Base-by-base conservation (phyloP, 495 filamentous ascomycete genomes). In the Aspergillus cristatus region DNA sequence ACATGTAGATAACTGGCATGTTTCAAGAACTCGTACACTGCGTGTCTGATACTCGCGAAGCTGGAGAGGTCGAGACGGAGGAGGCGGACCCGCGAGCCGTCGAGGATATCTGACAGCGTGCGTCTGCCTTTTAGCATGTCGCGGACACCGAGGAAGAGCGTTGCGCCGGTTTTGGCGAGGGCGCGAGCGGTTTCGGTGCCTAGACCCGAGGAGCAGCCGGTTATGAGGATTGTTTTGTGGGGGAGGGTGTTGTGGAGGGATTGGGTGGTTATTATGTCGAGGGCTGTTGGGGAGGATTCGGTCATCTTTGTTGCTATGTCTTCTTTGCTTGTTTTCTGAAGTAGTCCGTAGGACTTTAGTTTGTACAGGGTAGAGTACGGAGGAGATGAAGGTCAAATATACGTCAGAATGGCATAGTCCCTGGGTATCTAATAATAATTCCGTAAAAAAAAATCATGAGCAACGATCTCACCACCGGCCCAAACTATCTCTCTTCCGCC, bases 111-210 rank as follows among this genome's bases (percentile, higher is more conserved):
- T 5, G 46, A 41, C 4, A 63, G 49, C 5, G 47, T 56, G 13
- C 31, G 36, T 29, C 51, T 38, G 7, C 45, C 66, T 39, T 64
- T 70, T 8, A 50, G 38, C 8, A 57, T 17, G 41, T 71, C 42
- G 1, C 72, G 58, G 6, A 45, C 67, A 1, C 60, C 57, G 2
- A 70, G 48, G 45, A 54, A 74, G 3, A 76, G 32, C 3, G 54
- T 62, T 3, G 69, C 72, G 1, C 72, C 72, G 0, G 72, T 76
- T 13, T 54, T 40, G 28, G 42, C 44, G 4, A 76, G 39, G 1
- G 71, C 67, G 15, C 57, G 51, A 11, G 64, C 68, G 0, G 67
- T 74, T 44, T 74, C 65, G 40, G 71, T 53, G 2, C 75, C 75
- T 31, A 77, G 64, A 8, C 75, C 74, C 0, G 65, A 60, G 3